phyloP scores from a whole-genome alignment of 2,329 filamentous ascomycete species.

The Penicillium sp. region DNA sequence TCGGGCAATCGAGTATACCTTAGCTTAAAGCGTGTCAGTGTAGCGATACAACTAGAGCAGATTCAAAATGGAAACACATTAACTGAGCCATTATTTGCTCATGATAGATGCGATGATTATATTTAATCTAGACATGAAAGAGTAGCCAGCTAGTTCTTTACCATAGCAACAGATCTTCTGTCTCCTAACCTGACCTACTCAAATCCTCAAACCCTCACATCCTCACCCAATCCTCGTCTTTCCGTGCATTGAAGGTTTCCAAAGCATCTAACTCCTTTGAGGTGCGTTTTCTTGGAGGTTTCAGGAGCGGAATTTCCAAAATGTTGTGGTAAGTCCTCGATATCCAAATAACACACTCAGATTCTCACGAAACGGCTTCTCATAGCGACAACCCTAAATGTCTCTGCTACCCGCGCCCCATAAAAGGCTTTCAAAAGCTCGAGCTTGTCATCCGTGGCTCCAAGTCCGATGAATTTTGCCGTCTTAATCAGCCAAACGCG shows the following conservation, averaged over 20 bases:
- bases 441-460: constrained; percentile 24
- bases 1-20: not conserved
- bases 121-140: too few relatives aligned
- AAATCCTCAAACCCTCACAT: not conserved
- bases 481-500: constrained; percentile 24
- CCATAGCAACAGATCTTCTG: not conserved
- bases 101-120: too few relatives aligned
- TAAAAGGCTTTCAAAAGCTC: constrained; percentile 21
- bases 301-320: not conserved
- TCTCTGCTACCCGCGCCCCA: constrained; percentile 27
- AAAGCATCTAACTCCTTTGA: not conserved
- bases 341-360: not conserved
- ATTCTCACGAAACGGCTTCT: not conserved
- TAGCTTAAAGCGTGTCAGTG: not conserved
- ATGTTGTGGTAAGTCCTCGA: constrained; percentile 16
- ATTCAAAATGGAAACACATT: too few relatives aligned
- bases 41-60: not conserved
- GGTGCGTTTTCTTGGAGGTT: not conserved
- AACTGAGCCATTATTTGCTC: too few relatives aligned
- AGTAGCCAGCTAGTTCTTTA: not conserved
- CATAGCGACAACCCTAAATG: constrained; percentile 28
- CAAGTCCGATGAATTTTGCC: constrained; percentile 19
- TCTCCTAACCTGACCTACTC: not conserved
- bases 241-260: not conserved
- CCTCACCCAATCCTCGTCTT: not conserved